Evolutionary conservation across 2,329 filamentous ascomycete species (phyloP).

Genomic region (Leptographium procerum): DNA sequence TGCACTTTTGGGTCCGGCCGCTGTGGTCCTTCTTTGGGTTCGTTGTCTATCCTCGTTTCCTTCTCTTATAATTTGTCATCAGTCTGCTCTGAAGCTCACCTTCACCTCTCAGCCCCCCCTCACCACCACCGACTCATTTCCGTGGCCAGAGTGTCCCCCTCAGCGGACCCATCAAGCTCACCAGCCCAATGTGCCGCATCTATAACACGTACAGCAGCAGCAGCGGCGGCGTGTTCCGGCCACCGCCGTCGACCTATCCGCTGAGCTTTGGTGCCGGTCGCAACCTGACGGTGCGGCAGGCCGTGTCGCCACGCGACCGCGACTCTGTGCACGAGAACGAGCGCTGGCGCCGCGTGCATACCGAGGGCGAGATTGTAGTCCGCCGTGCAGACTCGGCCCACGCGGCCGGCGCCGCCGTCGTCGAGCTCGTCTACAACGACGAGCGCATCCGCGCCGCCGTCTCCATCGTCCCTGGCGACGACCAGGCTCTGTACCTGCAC

Average conservation of each 20-base stretch:
- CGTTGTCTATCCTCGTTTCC: background rate
- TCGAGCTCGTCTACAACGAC: conserved; percentile 36
- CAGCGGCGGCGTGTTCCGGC: background rate
- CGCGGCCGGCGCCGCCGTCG: background rate
- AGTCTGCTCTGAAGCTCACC: background rate
- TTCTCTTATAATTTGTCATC: background rate
- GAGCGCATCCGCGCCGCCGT: conserved; percentile 24
- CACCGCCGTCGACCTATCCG: conserved; percentile 10
- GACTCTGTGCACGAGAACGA: conserved; percentile 4
- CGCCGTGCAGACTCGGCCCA: conserved; percentile 17
- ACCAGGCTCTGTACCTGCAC: conserved; percentile 26
- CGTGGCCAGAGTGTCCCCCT: background rate
- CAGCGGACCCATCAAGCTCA: conserved; percentile 5
- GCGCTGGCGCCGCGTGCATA: conserved; percentile 1
- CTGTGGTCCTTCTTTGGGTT: background rate
- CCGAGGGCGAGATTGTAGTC: conserved; percentile 29
- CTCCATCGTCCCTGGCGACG: conserved; percentile 18
- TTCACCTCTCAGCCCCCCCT: background rate
- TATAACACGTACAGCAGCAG: background rate
- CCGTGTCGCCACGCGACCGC: conserved; percentile 11
- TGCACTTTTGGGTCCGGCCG: background rate
- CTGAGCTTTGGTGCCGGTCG: conserved; percentile 24
- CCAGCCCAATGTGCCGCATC: background rate
- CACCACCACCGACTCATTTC: background rate
- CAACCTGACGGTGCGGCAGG: conserved; percentile 30